A percentile compares a stretch with the other conserved stretches of the same genome.
These are phyloP conservation scores for Amanita rimosa DNA, from an alignment of 768 basidiomycete species.

Conservation along the genomic window DNA sequence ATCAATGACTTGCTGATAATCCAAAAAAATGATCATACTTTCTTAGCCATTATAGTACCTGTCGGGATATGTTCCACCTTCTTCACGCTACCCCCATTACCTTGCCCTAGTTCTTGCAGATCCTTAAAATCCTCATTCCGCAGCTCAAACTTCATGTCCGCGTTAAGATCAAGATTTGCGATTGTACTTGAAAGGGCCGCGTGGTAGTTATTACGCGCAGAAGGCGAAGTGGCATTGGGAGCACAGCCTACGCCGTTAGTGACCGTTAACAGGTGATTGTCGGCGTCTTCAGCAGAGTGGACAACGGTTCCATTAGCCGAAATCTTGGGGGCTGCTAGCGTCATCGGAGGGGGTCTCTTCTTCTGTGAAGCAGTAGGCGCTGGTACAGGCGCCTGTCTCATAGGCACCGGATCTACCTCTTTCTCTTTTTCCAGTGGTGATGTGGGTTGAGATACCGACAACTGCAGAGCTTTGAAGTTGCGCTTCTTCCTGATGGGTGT, in stretches of 20 bases:
- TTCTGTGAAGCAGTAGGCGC: constrained; percentile 31
- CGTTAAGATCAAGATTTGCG: constrained; percentile 77
- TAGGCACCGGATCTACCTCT: not conserved
- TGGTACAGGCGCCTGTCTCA: constrained; percentile 7
- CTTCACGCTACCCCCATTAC: constrained; percentile 96
- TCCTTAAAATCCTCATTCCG: constrained; percentile 86
- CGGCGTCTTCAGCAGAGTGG: constrained; percentile 29
- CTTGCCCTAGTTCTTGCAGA: constrained; percentile 84
- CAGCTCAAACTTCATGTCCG: constrained; percentile 77
- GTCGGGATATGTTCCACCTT: constrained; percentile 90
- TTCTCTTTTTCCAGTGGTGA: constrained; percentile 12
- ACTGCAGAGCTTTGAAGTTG: constrained; percentile 81
- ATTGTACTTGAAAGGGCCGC: constrained; percentile 73
- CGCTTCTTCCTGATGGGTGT: constrained; percentile 81
- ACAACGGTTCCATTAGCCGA: constrained; percentile 25
- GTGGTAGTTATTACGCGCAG: constrained; percentile 59
- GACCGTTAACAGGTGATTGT: constrained; percentile 38
- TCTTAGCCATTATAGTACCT: constrained; percentile 94
- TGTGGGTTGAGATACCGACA: constrained; percentile 41
- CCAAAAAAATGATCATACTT: constrained; percentile 42
- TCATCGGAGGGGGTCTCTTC: constrained; percentile 78
- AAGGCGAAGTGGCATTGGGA: constrained; percentile 35
- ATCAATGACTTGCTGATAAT: not conserved
- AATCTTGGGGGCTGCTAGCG: constrained; percentile 61
- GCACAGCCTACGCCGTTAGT: constrained; percentile 40